Evolutionary conservation across 495 filamentous ascomycete species (phyloP).

Genomic region (Penicillium chermesinum): DNA sequence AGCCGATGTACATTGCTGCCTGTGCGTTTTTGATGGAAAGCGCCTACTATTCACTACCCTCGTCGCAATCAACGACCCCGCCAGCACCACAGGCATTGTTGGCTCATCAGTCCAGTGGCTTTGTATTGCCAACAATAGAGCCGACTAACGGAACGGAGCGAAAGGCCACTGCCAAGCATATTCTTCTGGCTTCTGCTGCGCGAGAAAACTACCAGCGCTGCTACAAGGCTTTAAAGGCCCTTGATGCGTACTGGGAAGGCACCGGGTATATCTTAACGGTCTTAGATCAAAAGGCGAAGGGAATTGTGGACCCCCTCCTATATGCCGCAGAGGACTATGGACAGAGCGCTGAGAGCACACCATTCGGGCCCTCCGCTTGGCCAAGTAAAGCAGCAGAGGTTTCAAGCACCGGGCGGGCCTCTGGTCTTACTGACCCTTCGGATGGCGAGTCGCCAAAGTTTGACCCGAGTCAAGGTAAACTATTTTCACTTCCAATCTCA

Average conservation of each 20-base stretch:
- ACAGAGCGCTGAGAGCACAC: slow-evolving; percentile 43
- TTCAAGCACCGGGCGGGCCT: slow-evolving; percentile 18
- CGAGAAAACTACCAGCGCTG: slow-evolving; percentile 77
- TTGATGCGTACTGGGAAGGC: slow-evolving; percentile 78
- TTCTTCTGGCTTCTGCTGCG: slow-evolving; percentile 66
- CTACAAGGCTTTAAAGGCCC: slow-evolving; percentile 69
- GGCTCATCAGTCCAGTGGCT: slow-evolving; percentile 37
- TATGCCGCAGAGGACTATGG: slow-evolving; percentile 76
- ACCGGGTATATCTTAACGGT: slow-evolving; percentile 82
- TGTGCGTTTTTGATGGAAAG: slow-evolving; percentile 83
- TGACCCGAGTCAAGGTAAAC: slow-evolving; percentile 50
- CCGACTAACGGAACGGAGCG: slow-evolving; percentile 31
- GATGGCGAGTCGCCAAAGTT: slow-evolving; percentile 38
- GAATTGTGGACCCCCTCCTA: slow-evolving; percentile 73
- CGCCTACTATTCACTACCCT: slow-evolving; percentile 43
- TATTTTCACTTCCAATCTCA: background rate
- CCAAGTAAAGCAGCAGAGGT: slow-evolving; percentile 29
- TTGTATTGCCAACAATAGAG: slow-evolving; percentile 38
- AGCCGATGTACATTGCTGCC: slow-evolving; percentile 85
- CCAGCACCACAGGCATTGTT: slow-evolving; percentile 31
- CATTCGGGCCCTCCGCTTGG: slow-evolving; percentile 41
- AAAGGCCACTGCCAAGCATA: slow-evolving; percentile 59
- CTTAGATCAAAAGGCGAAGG: slow-evolving; percentile 81
- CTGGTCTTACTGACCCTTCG: slow-evolving; percentile 22
- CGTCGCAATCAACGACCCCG: slow-evolving; percentile 28